Percentiles rank a stretch among this genome's conserved stretches.
Conservation (phyloP, 805 yeast genomes). For the Barnettozyma sucrosica region DNA sequence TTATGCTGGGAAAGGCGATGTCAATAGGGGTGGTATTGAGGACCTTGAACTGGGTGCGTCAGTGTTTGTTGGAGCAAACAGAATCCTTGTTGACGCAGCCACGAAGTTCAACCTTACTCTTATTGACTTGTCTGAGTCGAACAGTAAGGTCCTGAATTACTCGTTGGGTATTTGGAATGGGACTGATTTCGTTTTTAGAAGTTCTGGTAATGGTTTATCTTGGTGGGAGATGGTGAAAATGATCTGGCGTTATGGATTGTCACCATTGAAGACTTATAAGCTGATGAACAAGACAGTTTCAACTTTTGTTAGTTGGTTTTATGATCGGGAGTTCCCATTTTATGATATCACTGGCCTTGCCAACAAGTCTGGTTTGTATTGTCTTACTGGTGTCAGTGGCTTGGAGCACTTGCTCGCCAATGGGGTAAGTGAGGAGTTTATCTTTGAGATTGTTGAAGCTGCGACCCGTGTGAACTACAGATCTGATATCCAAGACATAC, state of each 20-base stretch:
- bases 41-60: constrained; percentile 42
- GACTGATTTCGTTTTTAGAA: constrained; percentile 17
- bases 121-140: constrained; percentile 11
- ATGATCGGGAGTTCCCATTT: constrained; percentile 35
- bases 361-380: constrained; percentile 22
- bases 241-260: constrained; percentile 28
- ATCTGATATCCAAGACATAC: constrained; percentile 35
- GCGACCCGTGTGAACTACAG: constrained; percentile 41
- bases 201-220: constrained; percentile 3
- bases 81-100: constrained; percentile 34
- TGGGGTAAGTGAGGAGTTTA: constrained; percentile 24
- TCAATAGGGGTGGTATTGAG: constrained; percentile 8
- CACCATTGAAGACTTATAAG: constrained; percentile 23
- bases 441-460: constrained; percentile 32
- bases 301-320: constrained; percentile 28
- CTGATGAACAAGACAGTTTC: constrained; percentile 19
- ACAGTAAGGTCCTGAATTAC: constrained; percentile 11
- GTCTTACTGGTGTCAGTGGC: constrained; percentile 24
- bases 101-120: constrained; percentile 29
- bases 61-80: constrained; percentile 36
- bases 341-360: constrained; percentile 10
- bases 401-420: constrained; percentile 20
- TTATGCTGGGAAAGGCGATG: constrained; percentile 6
- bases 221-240: constrained; percentile 17
- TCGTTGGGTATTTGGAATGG: constrained; percentile 37